phyloP scores from a whole-genome alignment of 106 monocot genomes.

The Dioscorea zingiberensis region DNA sequence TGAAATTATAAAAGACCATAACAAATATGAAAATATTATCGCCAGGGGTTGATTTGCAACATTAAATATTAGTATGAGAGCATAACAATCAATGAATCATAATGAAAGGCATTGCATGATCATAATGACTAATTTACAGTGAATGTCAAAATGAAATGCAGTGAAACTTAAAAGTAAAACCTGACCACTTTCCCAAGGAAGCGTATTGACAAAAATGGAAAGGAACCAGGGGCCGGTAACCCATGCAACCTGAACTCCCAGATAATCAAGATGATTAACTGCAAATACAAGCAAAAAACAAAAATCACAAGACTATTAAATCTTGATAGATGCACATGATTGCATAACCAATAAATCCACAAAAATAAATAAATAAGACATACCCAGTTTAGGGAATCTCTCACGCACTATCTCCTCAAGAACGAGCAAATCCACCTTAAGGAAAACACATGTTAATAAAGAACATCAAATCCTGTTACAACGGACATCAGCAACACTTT shows the following conservation, averaged over 20 bases:
- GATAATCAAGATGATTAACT: conserved; percentile 91
- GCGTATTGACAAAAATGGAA: conserved; percentile 93
- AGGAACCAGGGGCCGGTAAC: conserved; percentile 98
- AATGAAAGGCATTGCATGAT: too few relatives aligned
- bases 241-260: conserved; percentile 95
- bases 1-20: conserved; percentile 25
- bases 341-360: too few relatives aligned
- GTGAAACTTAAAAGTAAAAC: conserved; percentile 34
- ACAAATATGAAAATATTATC: neutral
- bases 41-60: too few relatives aligned
- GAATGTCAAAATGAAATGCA: neutral
- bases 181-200: conserved; percentile 99
- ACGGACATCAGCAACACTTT: too few relatives aligned
- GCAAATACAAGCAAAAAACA: conserved; percentile 16
- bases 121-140: neutral
- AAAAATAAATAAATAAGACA: conserved; percentile 8
- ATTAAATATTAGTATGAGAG: too few relatives aligned
- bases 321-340: too few relatives aligned
- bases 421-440: conserved; percentile 94
- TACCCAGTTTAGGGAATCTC: conserved; percentile 90
- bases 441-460: neutral
- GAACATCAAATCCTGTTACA: conserved; percentile 1
- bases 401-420: conserved; percentile 79
- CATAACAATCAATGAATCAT: too few relatives aligned
- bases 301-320: neutral